A percentile compares a stretch with the other conserved stretches of the same genome.
Evolutionary conservation across 345 rosid genomes (phyloP).

Genomic region (Xanthoceras sorbifolium): DNA sequence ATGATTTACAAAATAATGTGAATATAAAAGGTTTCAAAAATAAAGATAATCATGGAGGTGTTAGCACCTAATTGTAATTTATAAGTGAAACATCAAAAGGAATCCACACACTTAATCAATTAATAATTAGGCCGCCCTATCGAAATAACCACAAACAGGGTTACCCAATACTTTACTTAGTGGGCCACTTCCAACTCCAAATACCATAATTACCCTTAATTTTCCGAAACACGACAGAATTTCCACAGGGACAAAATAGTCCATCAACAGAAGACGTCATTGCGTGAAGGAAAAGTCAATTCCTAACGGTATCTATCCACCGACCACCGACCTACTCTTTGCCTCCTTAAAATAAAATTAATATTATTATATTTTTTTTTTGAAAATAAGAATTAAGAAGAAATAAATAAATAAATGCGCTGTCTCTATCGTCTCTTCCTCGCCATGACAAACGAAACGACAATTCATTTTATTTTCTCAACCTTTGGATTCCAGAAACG

Average conservation of each 20-base stretch:
- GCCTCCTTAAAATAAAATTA: neutral
- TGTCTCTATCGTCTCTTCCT: neutral
- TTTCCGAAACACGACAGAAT: neutral
- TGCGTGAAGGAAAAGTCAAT: slow-evolving; percentile 71
- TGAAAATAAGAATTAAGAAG: neutral
- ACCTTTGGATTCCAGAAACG: slow-evolving; percentile 15
- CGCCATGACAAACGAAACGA: neutral
- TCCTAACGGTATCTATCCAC: slow-evolving; percentile 82
- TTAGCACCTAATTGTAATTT: neutral
- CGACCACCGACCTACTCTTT: slow-evolving; percentile 79
- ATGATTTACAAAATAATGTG: neutral
- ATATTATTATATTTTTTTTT: neutral
- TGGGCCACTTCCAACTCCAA: neutral
- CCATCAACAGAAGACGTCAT: slow-evolving; percentile 35
- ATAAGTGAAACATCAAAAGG: neutral
- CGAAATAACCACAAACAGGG: neutral
- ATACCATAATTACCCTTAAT: slow-evolving; percentile 1
- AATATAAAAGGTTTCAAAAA: neutral
- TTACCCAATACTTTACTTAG: slow-evolving; percentile 2
- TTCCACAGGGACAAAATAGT: slow-evolving; percentile 38
- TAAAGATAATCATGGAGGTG: neutral
- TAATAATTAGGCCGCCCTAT: slow-evolving; percentile 23
- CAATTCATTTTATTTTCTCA: neutral
- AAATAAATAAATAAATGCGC: neutral
- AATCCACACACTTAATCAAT: slow-evolving; percentile 5